Percentiles rank a stretch among this genome's conserved stretches.
Evolutionary conservation across 805 yeast species (phyloP).

Genomic region (Pichia ethanolica): DNA sequence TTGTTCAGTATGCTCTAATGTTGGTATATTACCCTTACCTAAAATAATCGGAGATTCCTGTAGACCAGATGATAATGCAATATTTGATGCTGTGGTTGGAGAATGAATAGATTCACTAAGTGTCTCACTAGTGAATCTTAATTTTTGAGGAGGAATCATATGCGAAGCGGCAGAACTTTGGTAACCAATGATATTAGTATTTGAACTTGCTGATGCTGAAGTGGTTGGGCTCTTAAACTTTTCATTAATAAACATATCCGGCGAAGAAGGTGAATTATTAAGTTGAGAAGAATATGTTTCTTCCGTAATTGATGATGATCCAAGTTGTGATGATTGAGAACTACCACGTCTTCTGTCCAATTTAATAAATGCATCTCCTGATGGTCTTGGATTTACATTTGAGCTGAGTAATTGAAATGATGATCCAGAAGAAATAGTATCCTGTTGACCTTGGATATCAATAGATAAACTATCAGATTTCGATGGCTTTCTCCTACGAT

Average conservation of each 20-base stretch:
- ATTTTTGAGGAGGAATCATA: background rate
- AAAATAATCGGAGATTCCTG: background rate
- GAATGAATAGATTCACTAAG: background rate
- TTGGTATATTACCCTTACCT: background rate
- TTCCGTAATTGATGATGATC: slow-evolving; percentile 4
- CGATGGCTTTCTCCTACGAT: slow-evolving; percentile 31
- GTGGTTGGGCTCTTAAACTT: slow-evolving; percentile 11
- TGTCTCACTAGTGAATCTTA: background rate
- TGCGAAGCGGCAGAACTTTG: background rate
- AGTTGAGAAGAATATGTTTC: background rate
- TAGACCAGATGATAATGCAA: background rate
- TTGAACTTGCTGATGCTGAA: background rate
- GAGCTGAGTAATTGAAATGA: slow-evolving; percentile 2
- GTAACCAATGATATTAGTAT: background rate
- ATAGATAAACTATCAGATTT: background rate
- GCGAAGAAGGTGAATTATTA: slow-evolving; percentile 14
- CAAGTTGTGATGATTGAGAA: slow-evolving; percentile 6
- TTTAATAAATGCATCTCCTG: slow-evolving; percentile 7
- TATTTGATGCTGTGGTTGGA: background rate
- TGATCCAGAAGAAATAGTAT: background rate
- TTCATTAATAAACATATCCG: slow-evolving; percentile 23
- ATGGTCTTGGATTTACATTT: background rate
- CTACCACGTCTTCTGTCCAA: slow-evolving; percentile 4
- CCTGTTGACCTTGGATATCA: background rate
- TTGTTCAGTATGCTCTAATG: background rate